Evolutionary conservation across 345 rosid species (phyloP), one percentile per base, ranked within the genome.

Genomic region (Moricandia arvensis): DNA sequence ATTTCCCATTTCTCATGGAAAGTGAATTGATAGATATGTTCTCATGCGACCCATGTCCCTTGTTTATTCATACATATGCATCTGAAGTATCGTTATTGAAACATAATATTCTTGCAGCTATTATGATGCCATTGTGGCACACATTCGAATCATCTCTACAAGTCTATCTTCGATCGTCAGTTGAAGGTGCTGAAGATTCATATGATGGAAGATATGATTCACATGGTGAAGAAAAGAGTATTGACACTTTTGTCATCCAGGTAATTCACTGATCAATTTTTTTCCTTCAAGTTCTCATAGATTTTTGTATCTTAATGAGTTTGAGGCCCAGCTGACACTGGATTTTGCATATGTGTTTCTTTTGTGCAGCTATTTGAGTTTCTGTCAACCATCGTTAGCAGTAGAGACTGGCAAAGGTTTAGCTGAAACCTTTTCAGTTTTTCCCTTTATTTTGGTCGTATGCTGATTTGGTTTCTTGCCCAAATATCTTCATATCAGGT

Each of bases 161-260:
- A 69, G 93, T 93, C 45, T 91, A 93, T 70, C 57, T 82, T 51
- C 85, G 75, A 38, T 89, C 93, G 18, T 86, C 97, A 86, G 54
- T 91, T 73, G 86, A 87, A 80, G 96, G 96, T 71, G 72, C 78
- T 60, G 93, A 86, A 81, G 90, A 89, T 82, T 59, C 93, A 16
- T 91, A 74, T 79, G 91, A 85, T 30, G 98, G 87, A 74, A 83
- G 87, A 72, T 93, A 93, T 77, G 98, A 93, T 78, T 93, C 97
- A 10, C 97, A 93, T 84, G 97, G 98, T 76, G 92, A 83, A 60
- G 98, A 93, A 80, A 91, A 76, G 80, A 88, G 96, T 80, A 89
- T 93, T 79, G 97, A 91, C 81, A 89, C 96, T 63, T 93, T 91
- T 79, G 79, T 89, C 74, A 77, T 91, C 73, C 98, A 93, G 96